Percentiles rank a stretch among this genome's conserved stretches.
phyloP scores from a whole-genome alignment of 2,329 filamentous ascomycete species.

The Hypoxylon sp. region DNA sequence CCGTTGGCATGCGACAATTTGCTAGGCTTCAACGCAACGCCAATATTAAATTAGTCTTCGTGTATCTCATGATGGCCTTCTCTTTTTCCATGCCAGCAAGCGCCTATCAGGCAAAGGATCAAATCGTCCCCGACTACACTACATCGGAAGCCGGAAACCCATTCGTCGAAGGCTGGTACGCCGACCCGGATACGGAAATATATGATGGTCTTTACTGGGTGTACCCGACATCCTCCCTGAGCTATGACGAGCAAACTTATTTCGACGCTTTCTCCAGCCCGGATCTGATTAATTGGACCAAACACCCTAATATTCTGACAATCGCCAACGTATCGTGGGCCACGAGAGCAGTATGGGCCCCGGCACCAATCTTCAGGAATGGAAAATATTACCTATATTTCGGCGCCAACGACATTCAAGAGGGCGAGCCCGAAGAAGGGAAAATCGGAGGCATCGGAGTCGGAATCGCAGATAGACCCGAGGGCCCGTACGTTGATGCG shows the following conservation, averaged over 20 bases:
- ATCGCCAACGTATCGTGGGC: conserved; percentile 54
- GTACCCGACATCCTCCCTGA: conserved; percentile 56
- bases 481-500: conserved; percentile 53
- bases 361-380: conserved; percentile 53
- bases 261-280: conserved; percentile 60
- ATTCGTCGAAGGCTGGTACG: conserved; percentile 59
- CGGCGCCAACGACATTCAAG: conserved; percentile 57
- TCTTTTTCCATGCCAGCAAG: no score
- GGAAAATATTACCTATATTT: conserved; percentile 61
- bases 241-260: conserved; percentile 58
- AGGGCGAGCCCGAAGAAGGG: conserved; percentile 40
- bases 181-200: conserved; percentile 58
- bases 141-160: conserved; percentile 57
- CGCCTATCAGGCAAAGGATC: no score
- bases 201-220: conserved; percentile 58
- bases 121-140: conserved; percentile 45
- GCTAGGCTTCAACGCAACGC: background rate
- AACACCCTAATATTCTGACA: conserved; percentile 55
- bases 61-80: no score
- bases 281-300: conserved; percentile 59
- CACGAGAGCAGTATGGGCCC: conserved; percentile 57
- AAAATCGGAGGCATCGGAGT: conserved; percentile 54
- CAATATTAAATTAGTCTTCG: background rate
- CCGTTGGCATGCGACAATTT: background rate
- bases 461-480: conserved; percentile 48